Evolutionary conservation across 306 rosid genomes (phyloP).

Genomic region (Psophocarpus tetragonolobus): DNA sequence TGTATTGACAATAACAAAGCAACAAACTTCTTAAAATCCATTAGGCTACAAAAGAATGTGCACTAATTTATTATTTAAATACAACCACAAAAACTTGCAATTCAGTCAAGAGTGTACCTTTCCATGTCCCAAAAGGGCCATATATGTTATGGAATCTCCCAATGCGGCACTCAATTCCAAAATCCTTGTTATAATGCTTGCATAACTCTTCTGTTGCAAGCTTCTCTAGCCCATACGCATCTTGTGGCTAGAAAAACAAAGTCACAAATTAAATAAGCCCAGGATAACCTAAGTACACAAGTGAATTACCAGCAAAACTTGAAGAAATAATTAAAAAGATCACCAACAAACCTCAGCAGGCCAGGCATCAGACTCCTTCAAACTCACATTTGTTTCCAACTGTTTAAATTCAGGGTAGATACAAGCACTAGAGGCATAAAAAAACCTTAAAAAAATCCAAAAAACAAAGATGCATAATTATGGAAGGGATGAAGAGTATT

Average conservation of each 20-base stretch:
- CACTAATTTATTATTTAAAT: neutral
- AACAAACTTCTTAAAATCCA: constrained; percentile 25
- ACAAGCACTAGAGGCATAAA: constrained; percentile 99
- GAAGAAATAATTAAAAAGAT: constrained; percentile 17
- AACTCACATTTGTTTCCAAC: constrained; percentile 92
- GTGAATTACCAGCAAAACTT: neutral
- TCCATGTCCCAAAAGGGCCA: constrained; percentile 99
- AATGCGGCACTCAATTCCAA: constrained; percentile 90
- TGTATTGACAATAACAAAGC: constrained; percentile 35
- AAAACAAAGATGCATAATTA: neutral
- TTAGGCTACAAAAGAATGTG: constrained; percentile 17
- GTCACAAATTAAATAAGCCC: constrained; percentile 16
- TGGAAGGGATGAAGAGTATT: neutral
- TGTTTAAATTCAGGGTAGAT: constrained; percentile 98
- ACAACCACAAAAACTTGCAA: neutral
- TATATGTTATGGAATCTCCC: constrained; percentile 98
- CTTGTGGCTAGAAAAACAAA: constrained; percentile 78
- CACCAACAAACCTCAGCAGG: constrained; percentile 89
- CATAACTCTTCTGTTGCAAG: constrained; percentile 99
- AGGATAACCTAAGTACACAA: constrained; percentile 2
- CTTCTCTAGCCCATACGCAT: constrained; percentile 99
- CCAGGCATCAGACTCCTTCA: constrained; percentile 99
- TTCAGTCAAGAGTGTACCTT: constrained; percentile 54
- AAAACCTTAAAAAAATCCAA: constrained; percentile 55
- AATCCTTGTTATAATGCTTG: constrained; percentile 93